These are phyloP conservation scores for Plantago major DNA, from an alignment of 257 asterid genomes.

Conservation along the genomic window DNA sequence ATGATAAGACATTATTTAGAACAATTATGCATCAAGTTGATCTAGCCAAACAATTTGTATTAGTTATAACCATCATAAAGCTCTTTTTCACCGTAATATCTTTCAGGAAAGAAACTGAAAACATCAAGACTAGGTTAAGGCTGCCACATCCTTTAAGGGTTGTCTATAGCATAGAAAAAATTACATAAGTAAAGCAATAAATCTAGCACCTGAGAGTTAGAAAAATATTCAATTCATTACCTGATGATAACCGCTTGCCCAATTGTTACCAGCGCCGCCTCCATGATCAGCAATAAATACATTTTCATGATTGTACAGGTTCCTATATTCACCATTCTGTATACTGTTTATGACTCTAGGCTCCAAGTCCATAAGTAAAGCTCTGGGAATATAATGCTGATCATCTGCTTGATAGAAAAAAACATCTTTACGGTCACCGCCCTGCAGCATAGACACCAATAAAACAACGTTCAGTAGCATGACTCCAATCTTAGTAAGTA, in stretches of 20 bases:
- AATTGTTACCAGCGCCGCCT: conserved; percentile 98
- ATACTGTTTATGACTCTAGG: conserved; percentile 97
- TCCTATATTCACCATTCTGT: conserved; percentile 92
- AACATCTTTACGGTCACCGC: conserved; percentile 97
- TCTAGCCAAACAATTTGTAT: too few species aligned
- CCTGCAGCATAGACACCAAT: conserved; percentile 64
- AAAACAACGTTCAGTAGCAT: too few species aligned
- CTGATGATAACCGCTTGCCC: conserved; percentile 99
- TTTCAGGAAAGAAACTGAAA: not conserved
- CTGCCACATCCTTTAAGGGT: conserved; percentile 4
- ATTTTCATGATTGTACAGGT: conserved; percentile 95
- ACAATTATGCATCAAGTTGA: too few species aligned
- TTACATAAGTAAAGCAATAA: not conserved
- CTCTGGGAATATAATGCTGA: conserved; percentile 96
- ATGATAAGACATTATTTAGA: too few species aligned
- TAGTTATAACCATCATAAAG: too few species aligned
- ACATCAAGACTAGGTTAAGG: not conserved
- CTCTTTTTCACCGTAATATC: too few species aligned
- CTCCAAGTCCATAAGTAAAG: conserved; percentile 95
- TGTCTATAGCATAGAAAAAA: not conserved
- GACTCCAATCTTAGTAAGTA: too few species aligned
- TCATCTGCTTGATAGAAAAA: conserved; percentile 99
- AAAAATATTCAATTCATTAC: conserved; percentile 26
- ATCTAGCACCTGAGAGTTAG: not conserved
- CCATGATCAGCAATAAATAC: conserved; percentile 88